These are phyloP conservation scores for Podospora pseudoanserina DNA, from an alignment of 495 filamentous ascomycete species.

Conservation along the genomic window DNA sequence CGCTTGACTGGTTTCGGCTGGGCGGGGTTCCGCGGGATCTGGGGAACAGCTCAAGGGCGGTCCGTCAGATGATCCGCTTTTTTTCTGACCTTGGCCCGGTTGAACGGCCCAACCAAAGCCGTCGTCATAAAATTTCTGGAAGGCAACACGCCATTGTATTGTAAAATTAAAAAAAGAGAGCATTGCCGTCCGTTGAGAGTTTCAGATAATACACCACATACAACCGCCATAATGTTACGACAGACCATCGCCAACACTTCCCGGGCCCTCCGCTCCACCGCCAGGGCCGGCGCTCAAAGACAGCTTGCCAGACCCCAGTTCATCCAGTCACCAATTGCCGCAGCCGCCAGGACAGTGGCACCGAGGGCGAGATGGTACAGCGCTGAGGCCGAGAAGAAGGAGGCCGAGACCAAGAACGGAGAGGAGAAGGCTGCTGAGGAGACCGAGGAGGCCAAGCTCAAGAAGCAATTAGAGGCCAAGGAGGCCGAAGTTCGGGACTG, in stretches of 20 bases:
- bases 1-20: not conserved
- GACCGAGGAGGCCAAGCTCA: slow-evolving; percentile 39
- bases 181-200: not conserved
- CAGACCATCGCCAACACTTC: slow-evolving; percentile 39
- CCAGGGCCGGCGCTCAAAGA: slow-evolving; percentile 26
- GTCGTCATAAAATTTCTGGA: slow-evolving; percentile 5
- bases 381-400: slow-evolving; percentile 36
- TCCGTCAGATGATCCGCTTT: slow-evolving; percentile 5
- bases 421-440: slow-evolving; percentile 36
- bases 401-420: slow-evolving; percentile 32
- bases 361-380: slow-evolving; percentile 46
- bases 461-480: slow-evolving; percentile 76
- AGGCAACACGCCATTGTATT: slow-evolving; percentile 12
- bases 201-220: slow-evolving; percentile 10
- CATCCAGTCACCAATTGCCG: slow-evolving; percentile 30
- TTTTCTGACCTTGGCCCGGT: not conserved
- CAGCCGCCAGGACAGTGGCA: slow-evolving; percentile 26
- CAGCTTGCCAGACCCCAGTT: slow-evolving; percentile 24
- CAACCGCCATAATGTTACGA: slow-evolving; percentile 41
- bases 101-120: not conserved
- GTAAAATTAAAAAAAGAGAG: not conserved
- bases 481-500: slow-evolving; percentile 77
- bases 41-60: not conserved
- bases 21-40: not conserved
- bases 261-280: slow-evolving; percentile 33